Evolutionary conservation across 1,284 basidiomycete genomes (phyloP).

Genomic region (Pisolithus thermaeus): DNA sequence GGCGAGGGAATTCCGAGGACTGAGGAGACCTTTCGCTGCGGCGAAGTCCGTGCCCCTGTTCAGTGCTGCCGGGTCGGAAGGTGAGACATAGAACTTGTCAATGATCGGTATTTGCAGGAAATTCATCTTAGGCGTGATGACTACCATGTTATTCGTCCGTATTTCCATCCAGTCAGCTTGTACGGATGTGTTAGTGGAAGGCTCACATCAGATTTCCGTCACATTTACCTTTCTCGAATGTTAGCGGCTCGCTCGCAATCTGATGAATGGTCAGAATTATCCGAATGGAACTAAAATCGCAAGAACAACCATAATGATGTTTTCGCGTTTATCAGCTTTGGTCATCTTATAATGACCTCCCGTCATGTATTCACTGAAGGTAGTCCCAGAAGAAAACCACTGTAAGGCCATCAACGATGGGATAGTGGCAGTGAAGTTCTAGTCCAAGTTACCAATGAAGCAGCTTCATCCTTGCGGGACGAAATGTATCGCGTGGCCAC

Average conservation of each 20-base stretch:
- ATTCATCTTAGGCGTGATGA: constrained; percentile 92
- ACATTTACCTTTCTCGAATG: constrained; percentile 81
- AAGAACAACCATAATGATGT: constrained; percentile 75
- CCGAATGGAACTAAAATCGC: not conserved
- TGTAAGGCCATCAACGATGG: constrained; percentile 23
- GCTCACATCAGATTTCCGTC: not conserved
- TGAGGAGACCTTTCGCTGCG: constrained; percentile 66
- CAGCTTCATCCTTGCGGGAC: constrained; percentile 86
- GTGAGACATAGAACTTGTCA: constrained; percentile 84
- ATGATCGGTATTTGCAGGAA: constrained; percentile 90
- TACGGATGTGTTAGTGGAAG: not conserved
- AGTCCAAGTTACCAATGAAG: constrained; percentile 65
- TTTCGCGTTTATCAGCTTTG: constrained; percentile 93
- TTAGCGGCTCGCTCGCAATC: constrained; percentile 89
- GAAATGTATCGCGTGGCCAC: constrained; percentile 95
- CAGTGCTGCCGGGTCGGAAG: constrained; percentile 64
- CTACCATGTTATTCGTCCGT: constrained; percentile 88
- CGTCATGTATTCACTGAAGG: constrained; percentile 86
- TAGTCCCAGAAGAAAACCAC: constrained; percentile 95
- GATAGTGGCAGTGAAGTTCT: not conserved
- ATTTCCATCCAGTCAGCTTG: constrained; percentile 95
- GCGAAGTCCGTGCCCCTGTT: constrained; percentile 67
- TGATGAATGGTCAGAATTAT: constrained; percentile 18
- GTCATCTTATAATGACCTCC: constrained; percentile 93
- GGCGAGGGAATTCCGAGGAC: constrained; percentile 36